phyloP scores from a whole-genome alignment of 106 monocot species.

The Amphibolis antarctica region DNA sequence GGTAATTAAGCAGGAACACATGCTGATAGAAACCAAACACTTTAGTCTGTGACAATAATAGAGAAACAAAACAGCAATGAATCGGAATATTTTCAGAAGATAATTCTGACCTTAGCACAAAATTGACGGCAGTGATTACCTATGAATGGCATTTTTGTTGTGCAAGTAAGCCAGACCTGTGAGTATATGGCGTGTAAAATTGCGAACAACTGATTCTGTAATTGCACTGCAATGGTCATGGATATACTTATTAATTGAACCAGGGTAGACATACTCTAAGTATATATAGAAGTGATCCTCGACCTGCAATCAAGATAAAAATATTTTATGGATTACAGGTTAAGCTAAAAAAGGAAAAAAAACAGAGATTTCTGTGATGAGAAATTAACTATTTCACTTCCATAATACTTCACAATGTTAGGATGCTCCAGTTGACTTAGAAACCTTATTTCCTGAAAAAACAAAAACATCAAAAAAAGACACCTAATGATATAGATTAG shows the following conservation, averaged over 20 bases:
- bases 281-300: conserved; percentile 80
- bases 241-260: conserved; percentile 87
- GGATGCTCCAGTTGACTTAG: conserved; percentile 88
- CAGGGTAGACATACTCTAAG: conserved; percentile 88
- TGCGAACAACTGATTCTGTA: conserved; percentile 95
- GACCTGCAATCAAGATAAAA: conserved; percentile 32
- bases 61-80: background rate
- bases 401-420: conserved; percentile 95
- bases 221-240: conserved; percentile 73
- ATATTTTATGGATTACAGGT: background rate
- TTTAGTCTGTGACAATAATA: background rate
- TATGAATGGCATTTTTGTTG: conserved; percentile 63
- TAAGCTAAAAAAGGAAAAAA: background rate
- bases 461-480: background rate
- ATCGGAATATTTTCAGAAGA: background rate
- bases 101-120: background rate
- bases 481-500: no score
- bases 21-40: background rate
- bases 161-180: conserved; percentile 78
- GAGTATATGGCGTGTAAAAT: conserved; percentile 93
- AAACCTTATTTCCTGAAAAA: conserved; percentile 83
- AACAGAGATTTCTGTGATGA: background rate
- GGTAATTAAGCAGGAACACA: background rate
- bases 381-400: conserved; percentile 74
- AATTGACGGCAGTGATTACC: conserved; percentile 21